Conservation (phyloP, 306 rosid species). For the Cucurbita moschata region DNA sequence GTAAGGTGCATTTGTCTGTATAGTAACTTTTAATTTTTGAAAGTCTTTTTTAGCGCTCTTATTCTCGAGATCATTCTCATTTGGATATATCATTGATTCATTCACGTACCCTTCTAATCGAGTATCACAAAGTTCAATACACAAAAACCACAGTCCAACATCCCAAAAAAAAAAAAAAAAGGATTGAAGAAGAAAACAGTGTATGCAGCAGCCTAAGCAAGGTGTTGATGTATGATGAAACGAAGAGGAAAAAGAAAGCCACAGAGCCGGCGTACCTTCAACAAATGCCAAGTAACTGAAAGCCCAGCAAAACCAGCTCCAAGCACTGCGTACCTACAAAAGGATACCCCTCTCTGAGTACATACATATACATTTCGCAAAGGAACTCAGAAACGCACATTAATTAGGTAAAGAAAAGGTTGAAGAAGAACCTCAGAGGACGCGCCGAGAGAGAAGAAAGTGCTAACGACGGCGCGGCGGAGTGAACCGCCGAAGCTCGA, state of each 20-base stretch:
- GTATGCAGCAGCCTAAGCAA: neutral
- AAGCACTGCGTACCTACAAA: conserved; percentile 56
- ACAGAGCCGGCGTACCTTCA: conserved; percentile 21
- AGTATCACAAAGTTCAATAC: no score
- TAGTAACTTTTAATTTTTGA: no score
- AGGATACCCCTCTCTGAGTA: neutral
- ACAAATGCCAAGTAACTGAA: conserved; percentile 70
- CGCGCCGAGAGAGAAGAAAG: conserved; percentile 25
- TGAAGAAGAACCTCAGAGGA: conserved; percentile 36
- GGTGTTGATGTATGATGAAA: neutral
- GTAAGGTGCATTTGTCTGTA: no score
- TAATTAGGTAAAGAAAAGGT: neutral
- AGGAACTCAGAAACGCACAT: neutral
- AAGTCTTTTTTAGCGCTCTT: no score
- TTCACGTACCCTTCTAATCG: no score
- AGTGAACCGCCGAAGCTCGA: neutral
- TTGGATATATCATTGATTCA: no score
- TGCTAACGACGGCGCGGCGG: conserved; percentile 6
- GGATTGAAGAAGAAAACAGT: neutral
- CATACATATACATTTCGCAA: neutral
- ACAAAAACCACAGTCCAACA: no score
- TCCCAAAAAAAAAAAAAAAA: fast-evolving
- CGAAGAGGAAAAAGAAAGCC: neutral
- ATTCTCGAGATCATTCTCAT: no score
- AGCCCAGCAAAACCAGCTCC: conserved; percentile 98